These are phyloP conservation scores for Thraustochytrium sp. DNA, from an alignment of 352 stramenopile species.

Conservation along the genomic window DNA sequence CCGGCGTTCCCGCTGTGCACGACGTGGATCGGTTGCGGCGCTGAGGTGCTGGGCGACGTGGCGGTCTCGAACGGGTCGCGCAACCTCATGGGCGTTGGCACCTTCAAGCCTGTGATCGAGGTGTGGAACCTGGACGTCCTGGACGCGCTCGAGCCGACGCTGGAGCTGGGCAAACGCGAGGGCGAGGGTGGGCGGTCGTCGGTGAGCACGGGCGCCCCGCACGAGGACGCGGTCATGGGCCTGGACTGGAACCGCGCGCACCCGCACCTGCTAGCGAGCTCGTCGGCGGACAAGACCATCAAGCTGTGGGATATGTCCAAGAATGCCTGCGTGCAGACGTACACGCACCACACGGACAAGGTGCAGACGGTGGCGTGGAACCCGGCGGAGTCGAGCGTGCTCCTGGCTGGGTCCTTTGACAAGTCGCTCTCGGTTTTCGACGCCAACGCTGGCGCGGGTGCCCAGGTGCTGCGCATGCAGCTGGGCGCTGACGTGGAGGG, in stretches of 20 bases:
- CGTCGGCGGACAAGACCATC: slow-evolving; percentile 92
- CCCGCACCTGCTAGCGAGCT: slow-evolving; percentile 92
- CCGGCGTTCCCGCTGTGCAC: slow-evolving; percentile 95
- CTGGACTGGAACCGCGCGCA: slow-evolving; percentile 92
- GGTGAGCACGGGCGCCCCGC: slow-evolving; percentile 49
- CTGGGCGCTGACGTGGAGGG: slow-evolving; percentile 79
- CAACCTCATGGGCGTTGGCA: slow-evolving; percentile 96
- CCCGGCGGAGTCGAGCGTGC: slow-evolving; percentile 86
- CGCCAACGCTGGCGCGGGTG: slow-evolving; percentile 10
- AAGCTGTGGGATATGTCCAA: slow-evolving; percentile 91
- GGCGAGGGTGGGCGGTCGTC: slow-evolving; percentile 83
- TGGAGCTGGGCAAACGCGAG: slow-evolving; percentile 51
- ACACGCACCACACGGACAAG: slow-evolving; percentile 97
- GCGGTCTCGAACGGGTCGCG: slow-evolving; percentile 35
- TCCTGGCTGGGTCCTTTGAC: slow-evolving; percentile 86
- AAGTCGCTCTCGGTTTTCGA: slow-evolving; percentile 80
- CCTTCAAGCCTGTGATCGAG: slow-evolving; percentile 98
- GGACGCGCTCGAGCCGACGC: slow-evolving; percentile 89
- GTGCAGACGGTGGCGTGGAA: slow-evolving; percentile 94
- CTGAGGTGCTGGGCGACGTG: not conserved
- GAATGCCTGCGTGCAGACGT: slow-evolving; percentile 85
- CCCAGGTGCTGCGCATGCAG: slow-evolving; percentile 66
- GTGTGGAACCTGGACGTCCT: slow-evolving; percentile 99
- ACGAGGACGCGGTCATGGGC: slow-evolving; percentile 94
- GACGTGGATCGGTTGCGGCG: slow-evolving; percentile 86